Evolutionary conservation across 225 moss, liverwort and hornwort genomes (phyloP), one percentile per base, ranked within the genome.

Genomic region (Physcomitrellopsis africana): DNA sequence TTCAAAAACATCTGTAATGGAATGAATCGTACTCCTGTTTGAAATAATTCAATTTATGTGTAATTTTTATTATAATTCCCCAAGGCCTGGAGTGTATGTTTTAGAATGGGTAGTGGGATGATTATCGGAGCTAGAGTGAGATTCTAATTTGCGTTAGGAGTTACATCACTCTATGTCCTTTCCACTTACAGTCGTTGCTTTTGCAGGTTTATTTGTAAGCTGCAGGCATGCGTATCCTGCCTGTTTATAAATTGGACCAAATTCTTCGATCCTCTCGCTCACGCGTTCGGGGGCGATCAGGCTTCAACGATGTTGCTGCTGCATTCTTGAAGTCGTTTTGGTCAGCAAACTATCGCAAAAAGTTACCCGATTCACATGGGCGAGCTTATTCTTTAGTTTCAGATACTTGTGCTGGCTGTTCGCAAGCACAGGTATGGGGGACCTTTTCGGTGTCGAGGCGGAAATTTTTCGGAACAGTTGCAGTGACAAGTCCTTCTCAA

Each of bases 151-250:
- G 48, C 48, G 48, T 15, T 11, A 13, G 48, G 48, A 49, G 15
- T 1, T 5, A 49, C 3, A 49, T 3, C 3, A 11, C 15, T 11
- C 11, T 7, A 20, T 17, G 54, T 1, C 17, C 3, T 19, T 55
- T 55, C 17, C 8, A 55, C n/a, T 55, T 20, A 55, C 16, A 55
- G 16, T 23, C 14, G 13, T n/a, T 69, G 24, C 41, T 14, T 70
- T 52, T 76, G 63, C 84, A 87, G 77, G 74, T 74, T 37, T 14
- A 74, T 29, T 24, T 51, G 11, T 65, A 83, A 74, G 11, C 80
- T 77, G 80, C 77, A 86, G 84, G 89, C 77, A 86, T 89, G 89
- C 89, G 82, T 83, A 81, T 84, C 80, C 77, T 81, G 84, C 83
- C 77, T 76, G 84, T 81, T 54, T 79, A 56, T 57, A 89, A 81